Conservation (phyloP, 1,284 basidiomycete genomes). For the Microbotryum intermedium region DNA sequence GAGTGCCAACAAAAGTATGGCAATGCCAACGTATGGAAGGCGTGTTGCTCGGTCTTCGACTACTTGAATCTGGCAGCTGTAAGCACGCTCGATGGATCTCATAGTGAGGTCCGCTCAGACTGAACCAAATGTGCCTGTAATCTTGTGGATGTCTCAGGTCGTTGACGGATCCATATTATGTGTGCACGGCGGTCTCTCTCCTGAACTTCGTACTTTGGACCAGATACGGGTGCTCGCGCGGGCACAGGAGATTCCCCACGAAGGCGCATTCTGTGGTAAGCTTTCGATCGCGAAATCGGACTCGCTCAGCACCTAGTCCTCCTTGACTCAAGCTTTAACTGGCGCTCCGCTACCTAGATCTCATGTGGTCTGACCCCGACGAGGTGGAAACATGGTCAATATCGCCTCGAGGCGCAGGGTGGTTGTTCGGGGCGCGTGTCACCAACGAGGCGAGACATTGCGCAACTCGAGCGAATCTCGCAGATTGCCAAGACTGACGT, state of each 20-base stretch:
- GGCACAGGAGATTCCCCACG: constrained; percentile 91
- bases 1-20: constrained; percentile 97
- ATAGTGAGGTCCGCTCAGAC: too few relatives aligned
- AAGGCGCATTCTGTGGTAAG: constrained; percentile 91
- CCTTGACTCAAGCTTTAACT: too few relatives aligned
- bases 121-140: too few relatives aligned
- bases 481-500: not conserved
- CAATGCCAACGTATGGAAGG: constrained; percentile 87
- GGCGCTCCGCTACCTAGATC: constrained; percentile 47
- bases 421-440: constrained; percentile 84
- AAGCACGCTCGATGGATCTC: constrained; percentile 36
- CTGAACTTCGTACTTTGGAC: constrained; percentile 83
- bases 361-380: constrained; percentile 98
- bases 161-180: constrained; percentile 85
- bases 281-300: constrained; percentile 2
- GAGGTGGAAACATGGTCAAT: constrained; percentile 94
- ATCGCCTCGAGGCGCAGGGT: constrained; percentile 86
- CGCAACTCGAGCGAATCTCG: not conserved
- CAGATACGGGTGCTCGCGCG: constrained; percentile 83
- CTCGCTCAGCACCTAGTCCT: too few relatives aligned
- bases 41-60: constrained; percentile 91
- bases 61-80: constrained; percentile 88
- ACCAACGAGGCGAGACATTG: constrained; percentile 60
- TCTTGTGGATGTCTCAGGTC: constrained; percentile 50
- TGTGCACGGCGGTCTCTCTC: constrained; percentile 86